Base-by-base conservation (phyloP, 495 filamentous ascomycete species). In the Hypoxylon rickii region DNA sequence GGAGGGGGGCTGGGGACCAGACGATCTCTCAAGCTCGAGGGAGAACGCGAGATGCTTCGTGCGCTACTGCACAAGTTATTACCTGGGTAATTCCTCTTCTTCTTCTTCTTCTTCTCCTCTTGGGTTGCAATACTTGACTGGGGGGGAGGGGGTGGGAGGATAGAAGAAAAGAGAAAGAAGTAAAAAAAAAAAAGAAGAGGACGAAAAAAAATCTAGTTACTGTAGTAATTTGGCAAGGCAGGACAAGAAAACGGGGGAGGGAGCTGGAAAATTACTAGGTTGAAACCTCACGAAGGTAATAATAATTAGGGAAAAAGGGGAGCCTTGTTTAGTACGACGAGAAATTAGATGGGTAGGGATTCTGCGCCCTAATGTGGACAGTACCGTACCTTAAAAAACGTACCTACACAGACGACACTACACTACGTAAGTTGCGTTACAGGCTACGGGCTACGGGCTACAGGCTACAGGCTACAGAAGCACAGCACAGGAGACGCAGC, bases 261-360 rank as follows among this genome's bases (percentile, higher is more conserved):
- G 40, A 58, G 56, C 63, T 63, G 66, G 63, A 66, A 62, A 60
- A 61, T 66, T 68, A 63, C 65, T 63, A 65, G 58, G 60, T 61
- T 62, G 55, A 63, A 29, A 65, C 58, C 58, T 64, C 48, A 59
- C 29, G 61, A 67, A 63, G 61, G 67, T 60, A 63, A 65, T 63
- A 54, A 69, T 51, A 67, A 68, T 64, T 61, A 63, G 56, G 56
- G 67, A 67, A 68, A n/a, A 69, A 69, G 67, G 64, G 64, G 64
- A 69, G 64, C 67, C 67, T 67, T 67, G 67, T 63, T 65, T 63
- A 69, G 64, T 67, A 69, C 53, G 58, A 61, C 47, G 61, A 63
- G 55, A 65, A 69, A 69, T 66, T 69, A 69, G 54, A 69, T 57
- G 58, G 48, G 63, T 65, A 59, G 66, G 63, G 63, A 66, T 64